Evolutionary conservation across 1,284 basidiomycete genomes (phyloP), one percentile per base, ranked within the genome.

Genomic region (Microbotryomycetes sp.): DNA sequence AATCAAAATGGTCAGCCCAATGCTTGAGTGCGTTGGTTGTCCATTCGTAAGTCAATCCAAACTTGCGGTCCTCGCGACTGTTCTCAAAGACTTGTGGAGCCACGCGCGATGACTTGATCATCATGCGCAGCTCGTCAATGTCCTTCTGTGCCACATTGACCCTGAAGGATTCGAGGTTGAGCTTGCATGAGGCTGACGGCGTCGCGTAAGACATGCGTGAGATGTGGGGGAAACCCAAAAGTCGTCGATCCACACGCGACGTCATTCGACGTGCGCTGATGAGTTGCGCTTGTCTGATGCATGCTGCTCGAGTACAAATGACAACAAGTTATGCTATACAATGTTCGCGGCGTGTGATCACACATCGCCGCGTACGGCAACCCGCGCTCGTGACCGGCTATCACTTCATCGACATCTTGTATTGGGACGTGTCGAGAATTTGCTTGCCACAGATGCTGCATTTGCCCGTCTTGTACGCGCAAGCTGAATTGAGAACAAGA

Each of bases 371-470:
- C n/a, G n/a, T n/a, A n/a, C n/a, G n/a, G n/a, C n/a, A n/a, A n/a
- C n/a, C n/a, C n/a, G n/a, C n/a, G n/a, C n/a, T n/a, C n/a, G n/a
- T n/a, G n/a, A n/a, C n/a, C n/a, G n/a, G n/a, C 0, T 18, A 3
- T 57, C 80, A 89, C 74, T 89, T 89, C 76, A 82, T 82, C 35
- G 86, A 87, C 87, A 90, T 90, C 60, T 81, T 81, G 73, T 89
- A 89, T 68, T 86, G 83, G 3, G 81, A 82, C 4, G 86, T 89
- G 73, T 90, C 88, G 45, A 90, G 79, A 57, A 90, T 86, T 72
- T 85, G 78, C 72, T 88, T 88, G 68, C 87, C 88, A 68, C 88
- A 90, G 76, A 89, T 88, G 46, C 62, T 50, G 24, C 88, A 90
- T 30, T 85, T 75, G 15, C 88, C 88, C 71, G 87, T 88, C 78